phyloP scores from a whole-genome alignment of 2,329 filamentous ascomycete species.

The Fusarium cyanostomum region DNA sequence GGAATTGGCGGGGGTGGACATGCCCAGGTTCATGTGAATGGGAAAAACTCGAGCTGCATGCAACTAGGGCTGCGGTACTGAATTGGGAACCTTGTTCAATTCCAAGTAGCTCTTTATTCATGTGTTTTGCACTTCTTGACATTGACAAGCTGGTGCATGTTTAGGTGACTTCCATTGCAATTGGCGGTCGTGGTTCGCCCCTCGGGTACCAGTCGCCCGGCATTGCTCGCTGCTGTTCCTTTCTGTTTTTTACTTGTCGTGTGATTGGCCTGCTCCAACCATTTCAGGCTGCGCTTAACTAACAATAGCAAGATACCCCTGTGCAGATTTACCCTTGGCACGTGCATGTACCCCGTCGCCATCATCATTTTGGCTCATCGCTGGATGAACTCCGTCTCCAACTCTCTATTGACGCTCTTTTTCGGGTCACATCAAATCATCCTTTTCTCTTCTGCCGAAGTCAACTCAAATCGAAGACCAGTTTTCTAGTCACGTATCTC shows the following conservation, averaged over 20 bases:
- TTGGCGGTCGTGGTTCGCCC: conserved; percentile 5
- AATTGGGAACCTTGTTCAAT: no score
- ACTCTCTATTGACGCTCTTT: conserved; percentile 11
- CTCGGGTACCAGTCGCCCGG: conserved; percentile 10
- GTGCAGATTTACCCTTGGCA: conserved; percentile 7
- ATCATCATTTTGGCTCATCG: conserved; percentile 27
- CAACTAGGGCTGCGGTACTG: background rate
- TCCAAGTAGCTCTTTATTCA: no score
- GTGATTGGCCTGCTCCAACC: background rate
- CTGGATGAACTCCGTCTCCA: conserved; percentile 1
- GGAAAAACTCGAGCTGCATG: background rate
- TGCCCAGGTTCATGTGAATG: conserved; percentile 7
- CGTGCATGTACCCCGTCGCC: conserved; percentile 10
- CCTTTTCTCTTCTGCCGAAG: conserved; percentile 8
- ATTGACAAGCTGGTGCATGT: no score
- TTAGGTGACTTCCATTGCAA: no score
- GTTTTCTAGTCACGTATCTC: background rate
- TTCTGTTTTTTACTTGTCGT: conserved; percentile 1
- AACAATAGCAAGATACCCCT: background rate
- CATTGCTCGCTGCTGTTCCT: background rate
- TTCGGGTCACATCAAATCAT: conserved; percentile 20
- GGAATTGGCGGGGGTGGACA: conserved; percentile 31
- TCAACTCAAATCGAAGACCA: conserved; percentile 18
- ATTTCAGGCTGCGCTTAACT: background rate
- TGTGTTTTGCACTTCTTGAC: no score